Evolutionary conservation across 441 rosid species (phyloP), one percentile per base, ranked within the genome.

Genomic region (Pelargonium australe): DNA sequence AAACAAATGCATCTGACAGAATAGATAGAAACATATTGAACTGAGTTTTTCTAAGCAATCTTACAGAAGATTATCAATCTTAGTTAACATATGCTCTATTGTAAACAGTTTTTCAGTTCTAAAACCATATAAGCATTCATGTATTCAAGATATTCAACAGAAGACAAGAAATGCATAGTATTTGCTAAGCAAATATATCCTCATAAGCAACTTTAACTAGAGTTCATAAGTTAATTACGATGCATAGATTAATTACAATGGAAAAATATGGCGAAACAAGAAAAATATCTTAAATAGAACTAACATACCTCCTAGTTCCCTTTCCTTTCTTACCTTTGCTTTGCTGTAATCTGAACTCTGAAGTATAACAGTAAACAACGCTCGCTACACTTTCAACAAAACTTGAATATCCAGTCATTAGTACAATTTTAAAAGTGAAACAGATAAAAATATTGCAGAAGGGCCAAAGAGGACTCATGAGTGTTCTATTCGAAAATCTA

Each of bases 401-500:
- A 8, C 49, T 44, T 44, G 2, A 0, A 44, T 11, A 44, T 0
- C 68, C 41, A 37, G 41, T 37, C 41, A 37, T 37, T 37, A 37
- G 41, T 37, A 37, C 41, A 37, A 5, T 37, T 37, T 37, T 37
- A 37, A 37, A 37, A 37, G 41, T 37, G 41, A 37, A 37, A 37
- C 41, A 37, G 41, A 5, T 31, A 31, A 4, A 34, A 37, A 37
- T 37, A 5, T 37, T 37, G 41, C 7, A 37, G 41, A 37, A 37
- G 41, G 41, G 41, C 8, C 1, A 37, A 37, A 37, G 41, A 37
- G 41, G 41, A 37, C 41, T 37, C 8, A 37, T 37, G 7, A 37
- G 7, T 37, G 98, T 69, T 90, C 98, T 37, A 37, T 37, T 37
- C 0, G 41, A 37, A 37, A 37, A 37, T 37, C 41, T 37, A 37